A percentile compares a stretch with the other conserved stretches of the same genome.
These are phyloP conservation scores for Collariella sp. DNA, from an alignment of 495 filamentous ascomycete species.

Conservation along the genomic window DNA sequence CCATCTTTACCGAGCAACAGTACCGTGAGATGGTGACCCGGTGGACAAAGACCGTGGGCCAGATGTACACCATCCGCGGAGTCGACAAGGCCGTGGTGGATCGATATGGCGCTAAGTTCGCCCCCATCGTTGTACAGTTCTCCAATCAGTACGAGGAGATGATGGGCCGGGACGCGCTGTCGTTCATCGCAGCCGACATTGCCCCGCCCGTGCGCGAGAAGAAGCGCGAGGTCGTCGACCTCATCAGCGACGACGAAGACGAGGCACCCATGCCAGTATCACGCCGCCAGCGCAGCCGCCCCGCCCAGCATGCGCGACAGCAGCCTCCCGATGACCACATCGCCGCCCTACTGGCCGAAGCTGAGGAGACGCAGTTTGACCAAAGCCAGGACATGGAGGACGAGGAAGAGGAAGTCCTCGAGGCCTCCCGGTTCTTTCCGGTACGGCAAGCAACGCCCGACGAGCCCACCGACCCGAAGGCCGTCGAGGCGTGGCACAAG, in stretches of 20 bases:
- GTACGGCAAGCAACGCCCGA: neutral
- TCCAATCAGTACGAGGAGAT: slow-evolving; percentile 52
- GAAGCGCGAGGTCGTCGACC: slow-evolving; percentile 58
- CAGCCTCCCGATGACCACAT: no score
- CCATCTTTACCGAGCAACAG: slow-evolving; percentile 67
- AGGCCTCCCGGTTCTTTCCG: slow-evolving; percentile 13
- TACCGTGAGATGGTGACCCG: slow-evolving; percentile 76
- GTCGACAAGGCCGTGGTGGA: slow-evolving; percentile 64
- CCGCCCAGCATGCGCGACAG: slow-evolving; percentile 13
- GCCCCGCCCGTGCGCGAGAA: slow-evolving; percentile 35
- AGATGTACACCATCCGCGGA: slow-evolving; percentile 58
- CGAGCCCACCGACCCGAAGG: slow-evolving; percentile 8
- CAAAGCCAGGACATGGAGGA: slow-evolving; percentile 50
- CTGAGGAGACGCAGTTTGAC: no score
- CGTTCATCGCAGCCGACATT: neutral
- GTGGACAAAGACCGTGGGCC: slow-evolving; percentile 50
- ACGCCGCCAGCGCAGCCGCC: slow-evolving; percentile 23
- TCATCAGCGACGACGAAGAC: slow-evolving; percentile 57
- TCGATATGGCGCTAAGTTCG: slow-evolving; percentile 57
- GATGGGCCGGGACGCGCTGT: slow-evolving; percentile 23
- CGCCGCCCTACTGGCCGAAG: no score
- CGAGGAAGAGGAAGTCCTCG: slow-evolving; percentile 12
- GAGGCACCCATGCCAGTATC: slow-evolving; percentile 2
- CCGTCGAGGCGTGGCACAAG: slow-evolving; percentile 15
- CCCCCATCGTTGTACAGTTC: slow-evolving; percentile 53